These are phyloP conservation scores for Phaeosphaeriaceae sp. DNA, from an alignment of 2,329 filamentous ascomycete species.

Conservation along the genomic window DNA sequence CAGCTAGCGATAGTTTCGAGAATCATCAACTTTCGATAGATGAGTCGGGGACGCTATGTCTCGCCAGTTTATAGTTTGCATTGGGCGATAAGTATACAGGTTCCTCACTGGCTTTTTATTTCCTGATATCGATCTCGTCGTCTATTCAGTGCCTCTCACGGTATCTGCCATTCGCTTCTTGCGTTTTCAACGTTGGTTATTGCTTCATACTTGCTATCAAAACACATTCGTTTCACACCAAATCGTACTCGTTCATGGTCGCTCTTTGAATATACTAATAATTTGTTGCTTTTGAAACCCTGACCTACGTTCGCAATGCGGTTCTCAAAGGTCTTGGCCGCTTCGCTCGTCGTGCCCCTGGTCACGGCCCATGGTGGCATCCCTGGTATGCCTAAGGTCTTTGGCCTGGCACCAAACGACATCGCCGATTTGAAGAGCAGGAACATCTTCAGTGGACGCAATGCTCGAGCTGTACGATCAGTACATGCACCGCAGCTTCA, in stretches of 20 bases:
- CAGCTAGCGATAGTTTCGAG: neutral
- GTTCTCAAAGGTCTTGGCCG: constrained; percentile 37
- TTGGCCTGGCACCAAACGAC: constrained; percentile 35
- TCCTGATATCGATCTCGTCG: neutral
- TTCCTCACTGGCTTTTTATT: neutral
- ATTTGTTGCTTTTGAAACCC: neutral
- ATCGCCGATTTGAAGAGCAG: constrained; percentile 29
- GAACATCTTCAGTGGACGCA: constrained; percentile 28
- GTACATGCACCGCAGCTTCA: constrained; percentile 17
- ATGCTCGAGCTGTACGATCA: constrained; percentile 20
- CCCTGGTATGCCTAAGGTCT: constrained; percentile 40
- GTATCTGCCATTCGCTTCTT: neutral
- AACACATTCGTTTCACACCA: neutral
- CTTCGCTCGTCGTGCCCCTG: constrained; percentile 35
- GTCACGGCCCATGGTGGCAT: constrained; percentile 40
- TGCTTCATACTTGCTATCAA: neutral
- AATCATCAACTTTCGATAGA: neutral
- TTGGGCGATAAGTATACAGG: neutral
- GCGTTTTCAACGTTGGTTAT: neutral
- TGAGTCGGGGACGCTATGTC: neutral
- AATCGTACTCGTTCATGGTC: neutral
- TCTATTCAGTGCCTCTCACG: neutral
- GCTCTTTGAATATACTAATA: neutral
- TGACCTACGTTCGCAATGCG: constrained; percentile 31
- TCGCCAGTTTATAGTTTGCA: neutral